Evolutionary conservation across 2,329 filamentous ascomycete species (phyloP), one percentile per base, ranked within the genome.

Genomic region (Gyromitra esculenta): DNA sequence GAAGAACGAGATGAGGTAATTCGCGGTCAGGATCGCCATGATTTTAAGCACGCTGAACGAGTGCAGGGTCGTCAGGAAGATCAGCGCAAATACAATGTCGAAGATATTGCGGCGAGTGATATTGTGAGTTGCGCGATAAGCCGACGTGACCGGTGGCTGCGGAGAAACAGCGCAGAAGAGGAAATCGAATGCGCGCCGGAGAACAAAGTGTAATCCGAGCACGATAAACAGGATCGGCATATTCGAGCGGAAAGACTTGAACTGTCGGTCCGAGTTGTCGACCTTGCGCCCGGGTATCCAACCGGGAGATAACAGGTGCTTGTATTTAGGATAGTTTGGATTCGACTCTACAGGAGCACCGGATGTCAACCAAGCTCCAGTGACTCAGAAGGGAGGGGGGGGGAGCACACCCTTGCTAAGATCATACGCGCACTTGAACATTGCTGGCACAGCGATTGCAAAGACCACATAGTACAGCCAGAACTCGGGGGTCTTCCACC

Each of bases 271-370:
- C 50, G 94, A 96, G 78, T 94, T 90, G 84, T 99, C 96, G 78
- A 98, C 93, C 87, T 93, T 93, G 75, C 95, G 91, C 35, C 95
- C 95, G 6, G 91, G 92, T 73, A 99, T 92, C 96, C 96, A 99
- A 80, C 96, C 96, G 7, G 90, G 87, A 1, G 89, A 90, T 15
- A 99, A 88, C 50, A 91, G 86, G 76, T 86, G 85, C 77, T 91
- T 87, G 82, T 91, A 97, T 80, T 91, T 92, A 75, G 87, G 83
- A 82, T 96, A 99, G 80, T 92, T 90, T 4, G 93, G 92, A 82
- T 97, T 91, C 45, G 90, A 90, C 76, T 91, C 94, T 97, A 82
- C 7, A 25, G 11, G 6, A 13, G 25, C 41, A 13, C 39, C n/a
- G 25, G 35, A 25, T 18, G 45, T 66, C 52, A 68, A 45, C 52